Evolutionary conservation across 75 land plant species (phyloP), one percentile per base, ranked within the genome.

Genomic region (Selaginella moellendorffii): DNA sequence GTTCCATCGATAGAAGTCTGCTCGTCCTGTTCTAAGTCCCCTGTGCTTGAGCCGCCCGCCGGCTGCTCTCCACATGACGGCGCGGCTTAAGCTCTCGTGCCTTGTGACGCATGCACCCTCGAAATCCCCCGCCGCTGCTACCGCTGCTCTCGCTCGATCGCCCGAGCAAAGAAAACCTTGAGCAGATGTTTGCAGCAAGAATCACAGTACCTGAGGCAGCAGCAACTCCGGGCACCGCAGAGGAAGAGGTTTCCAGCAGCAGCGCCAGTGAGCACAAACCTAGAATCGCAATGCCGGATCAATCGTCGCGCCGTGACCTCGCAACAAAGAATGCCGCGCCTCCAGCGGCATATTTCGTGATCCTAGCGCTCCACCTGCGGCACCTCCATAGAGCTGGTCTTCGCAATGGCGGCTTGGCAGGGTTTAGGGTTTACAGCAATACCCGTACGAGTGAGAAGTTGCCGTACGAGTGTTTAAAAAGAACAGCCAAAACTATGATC

Each of bases 391-490:
- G 46, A 36, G 46, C 46, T 36, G 10, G n/a, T n/a, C 46, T 36
- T 14, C 10, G 46, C 46, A 5, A 36, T 36, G 46, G 46, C 46
- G 46, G 46, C 46, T 36, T 5, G 46, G 10, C 5, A 14, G 46
- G 46, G 46, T 36, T 36, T 36, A 36, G 46, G 46, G 46, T 36
- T 36, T 36, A 36, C 46, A 36, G n/a, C n/a, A n/a, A n/a, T n/a
- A n/a, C n/a, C n/a, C n/a, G n/a, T n/a, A n/a, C n/a, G n/a, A n/a
- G n/a, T n/a, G n/a, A n/a, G n/a, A n/a, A n/a, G n/a, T n/a, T n/a
- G n/a, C n/a, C n/a, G n/a, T n/a, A n/a, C n/a, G n/a, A n/a, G n/a
- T n/a, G n/a, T n/a, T n/a, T n/a, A n/a, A n/a, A n/a, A n/a, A n/a
- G n/a, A n/a, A n/a, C n/a, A n/a, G n/a, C n/a, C n/a, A n/a, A n/a